A percentile compares a stretch with the other conserved stretches of the same genome.
Evolutionary conservation across 2,329 filamentous ascomycete species (phyloP).

Genomic region (Apiospora phragmitis): DNA sequence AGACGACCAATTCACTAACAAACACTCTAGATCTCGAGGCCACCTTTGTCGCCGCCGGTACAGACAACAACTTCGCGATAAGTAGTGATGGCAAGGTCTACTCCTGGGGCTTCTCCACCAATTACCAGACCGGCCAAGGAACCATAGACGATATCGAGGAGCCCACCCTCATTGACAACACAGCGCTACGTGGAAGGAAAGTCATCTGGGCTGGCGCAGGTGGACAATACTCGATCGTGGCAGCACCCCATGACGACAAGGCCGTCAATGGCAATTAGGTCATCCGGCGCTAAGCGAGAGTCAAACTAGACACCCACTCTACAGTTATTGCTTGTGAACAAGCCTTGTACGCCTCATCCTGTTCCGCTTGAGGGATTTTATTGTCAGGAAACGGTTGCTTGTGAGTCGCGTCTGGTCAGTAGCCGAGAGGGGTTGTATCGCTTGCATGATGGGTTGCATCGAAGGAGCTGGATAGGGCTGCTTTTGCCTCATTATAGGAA

Average conservation of each 20-base stretch:
- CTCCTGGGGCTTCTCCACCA: constrained; percentile 78
- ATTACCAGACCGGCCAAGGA: constrained; percentile 79
- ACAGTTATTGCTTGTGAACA: neutral
- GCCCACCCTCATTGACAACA: constrained; percentile 82
- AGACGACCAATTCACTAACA: constrained; percentile 17
- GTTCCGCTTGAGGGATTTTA: neutral
- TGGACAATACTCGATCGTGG: constrained; percentile 76
- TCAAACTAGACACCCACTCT: neutral
- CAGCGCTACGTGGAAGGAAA: constrained; percentile 72
- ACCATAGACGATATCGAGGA: constrained; percentile 76
- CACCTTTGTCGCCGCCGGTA: constrained; percentile 60
- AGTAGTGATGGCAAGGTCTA: constrained; percentile 69
- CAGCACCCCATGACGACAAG: constrained; percentile 36
- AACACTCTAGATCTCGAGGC: constrained; percentile 47
- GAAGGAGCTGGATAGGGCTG: neutral
- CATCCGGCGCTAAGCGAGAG: neutral
- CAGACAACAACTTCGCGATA: constrained; percentile 74
- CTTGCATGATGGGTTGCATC: neutral
- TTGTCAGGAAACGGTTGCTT: neutral
- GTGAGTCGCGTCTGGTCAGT: neutral
- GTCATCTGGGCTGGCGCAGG: constrained; percentile 82
- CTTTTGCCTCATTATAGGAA: neutral
- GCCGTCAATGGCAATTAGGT: constrained; percentile 7
- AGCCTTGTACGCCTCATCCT: neutral
- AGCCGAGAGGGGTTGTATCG: neutral